A percentile compares a stretch with the other conserved stretches of the same genome.
Conservation (phyloP, 805 yeast species). For the Metschnikowia proteae region DNA sequence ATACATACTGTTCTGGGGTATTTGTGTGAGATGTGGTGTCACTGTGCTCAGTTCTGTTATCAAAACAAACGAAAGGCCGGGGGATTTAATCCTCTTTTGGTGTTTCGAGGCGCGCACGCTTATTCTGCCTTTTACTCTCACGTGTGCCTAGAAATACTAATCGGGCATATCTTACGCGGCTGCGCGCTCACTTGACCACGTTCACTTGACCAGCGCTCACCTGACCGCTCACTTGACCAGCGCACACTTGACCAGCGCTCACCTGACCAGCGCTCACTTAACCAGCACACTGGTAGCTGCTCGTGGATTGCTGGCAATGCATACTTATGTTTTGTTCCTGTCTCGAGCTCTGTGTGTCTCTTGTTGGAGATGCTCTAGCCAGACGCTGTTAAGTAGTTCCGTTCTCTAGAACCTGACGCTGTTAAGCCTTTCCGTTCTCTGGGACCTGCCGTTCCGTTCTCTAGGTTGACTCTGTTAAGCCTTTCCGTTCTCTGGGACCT, state of each 20-base stretch:
- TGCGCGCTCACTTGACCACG: not conserved
- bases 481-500: too few species aligned
- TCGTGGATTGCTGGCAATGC: too few species aligned
- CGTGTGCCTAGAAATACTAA: slow-evolving; percentile 6
- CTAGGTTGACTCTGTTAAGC: too few species aligned
- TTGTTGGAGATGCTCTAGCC: too few species aligned
- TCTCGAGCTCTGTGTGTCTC: too few species aligned
- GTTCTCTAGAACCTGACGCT: too few species aligned
- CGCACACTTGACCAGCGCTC: not conserved
- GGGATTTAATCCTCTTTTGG: slow-evolving; percentile 21
- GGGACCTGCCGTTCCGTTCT: too few species aligned
- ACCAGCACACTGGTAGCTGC: not conserved
- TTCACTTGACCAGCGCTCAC: too few species aligned
- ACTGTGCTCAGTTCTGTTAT: slow-evolving; percentile 7
- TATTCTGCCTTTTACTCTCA: slow-evolving; percentile 4
- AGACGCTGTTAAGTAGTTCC: too few species aligned
- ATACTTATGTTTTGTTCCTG: too few species aligned
- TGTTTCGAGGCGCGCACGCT: slow-evolving; percentile 18
- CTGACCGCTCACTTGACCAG: not conserved
- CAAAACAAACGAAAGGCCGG: slow-evolving; percentile 17
- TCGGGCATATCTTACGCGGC: slow-evolving; percentile 1
- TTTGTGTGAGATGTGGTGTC: slow-evolving; percentile 1
- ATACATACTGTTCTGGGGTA: slow-evolving; percentile 6
- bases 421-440: too few species aligned
- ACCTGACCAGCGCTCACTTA: not conserved